Conservation (phyloP, 768 basidiomycete genomes). For the Trichaptum fuscoviolaceum region DNA sequence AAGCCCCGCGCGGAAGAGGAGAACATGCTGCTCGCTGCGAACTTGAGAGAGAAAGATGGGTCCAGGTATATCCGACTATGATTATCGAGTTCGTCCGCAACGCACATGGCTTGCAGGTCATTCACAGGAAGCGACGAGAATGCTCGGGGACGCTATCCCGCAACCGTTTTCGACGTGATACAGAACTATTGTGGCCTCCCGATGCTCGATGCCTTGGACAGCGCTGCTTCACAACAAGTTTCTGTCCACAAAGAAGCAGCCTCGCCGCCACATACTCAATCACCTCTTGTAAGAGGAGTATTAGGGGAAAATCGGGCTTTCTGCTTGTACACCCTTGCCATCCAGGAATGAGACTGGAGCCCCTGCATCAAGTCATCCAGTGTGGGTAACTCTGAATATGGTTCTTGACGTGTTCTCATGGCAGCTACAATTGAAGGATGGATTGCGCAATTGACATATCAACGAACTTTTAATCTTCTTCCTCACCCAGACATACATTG, state of each 20-base stretch:
- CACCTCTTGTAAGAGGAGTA: conserved; percentile 32
- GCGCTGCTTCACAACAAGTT: conserved; percentile 45
- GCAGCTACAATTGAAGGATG: conserved; percentile 91
- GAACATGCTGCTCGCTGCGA: no score
- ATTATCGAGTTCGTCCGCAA: no score
- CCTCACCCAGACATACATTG: conserved; percentile 82
- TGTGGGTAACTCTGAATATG: conserved; percentile 18
- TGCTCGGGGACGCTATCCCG: conserved; percentile 69
- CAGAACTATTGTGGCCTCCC: conserved; percentile 78
- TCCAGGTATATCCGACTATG: no score
- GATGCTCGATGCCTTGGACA: conserved; percentile 58
- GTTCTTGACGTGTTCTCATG: conserved; percentile 51
- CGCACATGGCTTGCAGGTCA: no score
- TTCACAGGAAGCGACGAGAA: no score
- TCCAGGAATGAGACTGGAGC: not conserved
- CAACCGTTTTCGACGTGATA: conserved; percentile 74
- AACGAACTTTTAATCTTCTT: conserved; percentile 88
- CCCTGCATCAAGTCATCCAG: not conserved
- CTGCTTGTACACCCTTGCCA: not conserved
- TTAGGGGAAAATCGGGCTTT: conserved; percentile 14
- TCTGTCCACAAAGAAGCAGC: not conserved
- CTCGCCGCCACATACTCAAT: conserved; percentile 26
- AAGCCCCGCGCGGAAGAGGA: no score
- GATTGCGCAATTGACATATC: conserved; percentile 87
- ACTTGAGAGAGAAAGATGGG: no score